Evolutionary conservation across 2,329 filamentous ascomycete species (phyloP), one percentile per base, ranked within the genome.

Genomic region (Chrysosporium keratinophilum): DNA sequence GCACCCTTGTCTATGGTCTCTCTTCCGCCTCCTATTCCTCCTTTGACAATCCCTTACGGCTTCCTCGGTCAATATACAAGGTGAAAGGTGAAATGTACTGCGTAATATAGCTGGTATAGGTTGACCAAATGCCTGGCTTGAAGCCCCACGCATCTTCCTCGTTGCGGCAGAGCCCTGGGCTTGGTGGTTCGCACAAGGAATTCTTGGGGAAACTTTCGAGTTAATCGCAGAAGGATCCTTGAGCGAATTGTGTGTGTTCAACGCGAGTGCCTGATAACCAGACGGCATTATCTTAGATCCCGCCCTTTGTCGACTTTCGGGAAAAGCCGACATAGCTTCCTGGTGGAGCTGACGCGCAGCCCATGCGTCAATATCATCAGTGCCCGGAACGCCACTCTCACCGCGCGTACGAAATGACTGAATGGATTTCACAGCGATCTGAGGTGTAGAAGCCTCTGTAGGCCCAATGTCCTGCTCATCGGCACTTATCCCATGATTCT

Each of bases 161-260:
- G 90, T 88, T 5, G 83, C 81, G 19, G 97, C 72, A 96, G 96
- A 0, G 88, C 95, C n/a, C 76, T 85, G 51, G 60, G 17, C 52
- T 51, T 31, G 52, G 33, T 34, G 42, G 52, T 53, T 49, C 39
- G 50, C 28, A 47, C 42, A 49, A 28, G 43, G 48, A 11, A 9
- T 47, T 45, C 20, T 51, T 48, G 4, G 28, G 14, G 9, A 41
- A 19, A 17, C 11, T 7, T 15, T 31, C 14, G 15, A 34, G 5
- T 7, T 15, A 12, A 11, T 4, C 28, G 48, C 7, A 28, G 23
- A 28, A 28, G 23, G 23, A 7, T 28, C 23, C 23, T 28, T 28
- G 23, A 4, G 23, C 23, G 23, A 3, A 4, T 28, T 7, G 7
- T 28, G 3, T 7, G 23, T 28, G 7, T 3, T 28, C 23, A 7